These are phyloP conservation scores for Metschnikowia borealis DNA, from an alignment of 805 yeast species.

Conservation along the genomic window DNA sequence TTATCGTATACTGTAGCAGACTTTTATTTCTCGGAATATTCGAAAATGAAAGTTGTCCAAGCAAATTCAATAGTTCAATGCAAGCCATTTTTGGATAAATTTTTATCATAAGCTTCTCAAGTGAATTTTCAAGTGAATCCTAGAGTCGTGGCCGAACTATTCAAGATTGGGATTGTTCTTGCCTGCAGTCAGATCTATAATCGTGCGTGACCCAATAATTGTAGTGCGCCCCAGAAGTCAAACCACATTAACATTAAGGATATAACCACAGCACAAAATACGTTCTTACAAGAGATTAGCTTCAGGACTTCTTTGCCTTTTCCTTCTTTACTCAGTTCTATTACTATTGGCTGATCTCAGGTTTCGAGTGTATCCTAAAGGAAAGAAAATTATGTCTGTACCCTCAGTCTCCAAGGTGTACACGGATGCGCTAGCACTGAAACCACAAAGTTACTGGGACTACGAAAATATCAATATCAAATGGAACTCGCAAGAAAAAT, in stretches of 20 bases:
- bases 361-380: too few species aligned
- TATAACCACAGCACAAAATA: not conserved
- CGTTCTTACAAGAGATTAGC: not conserved
- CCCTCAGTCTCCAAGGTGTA: conserved; percentile 72
- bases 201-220: not conserved
- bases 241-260: not conserved
- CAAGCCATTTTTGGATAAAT: too few species aligned
- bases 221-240: not conserved
- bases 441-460: conserved; percentile 86
- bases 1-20: too few species aligned
- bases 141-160: too few species aligned
- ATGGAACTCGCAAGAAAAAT: conserved; percentile 84
- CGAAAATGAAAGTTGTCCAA: too few species aligned
- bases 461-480: conserved; percentile 60
- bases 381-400: conserved; percentile 17
- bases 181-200: not conserved
- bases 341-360: not conserved
- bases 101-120: too few species aligned
- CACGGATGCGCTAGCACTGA: conserved; percentile 69
- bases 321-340: not conserved
- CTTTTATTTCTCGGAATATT: too few species aligned
- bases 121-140: too few species aligned
- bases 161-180: not conserved
- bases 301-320: not conserved
- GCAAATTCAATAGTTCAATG: too few species aligned